phyloP scores from a whole-genome alignment of 176 grass and related monocot species.

The Phyllostachys edulis region DNA sequence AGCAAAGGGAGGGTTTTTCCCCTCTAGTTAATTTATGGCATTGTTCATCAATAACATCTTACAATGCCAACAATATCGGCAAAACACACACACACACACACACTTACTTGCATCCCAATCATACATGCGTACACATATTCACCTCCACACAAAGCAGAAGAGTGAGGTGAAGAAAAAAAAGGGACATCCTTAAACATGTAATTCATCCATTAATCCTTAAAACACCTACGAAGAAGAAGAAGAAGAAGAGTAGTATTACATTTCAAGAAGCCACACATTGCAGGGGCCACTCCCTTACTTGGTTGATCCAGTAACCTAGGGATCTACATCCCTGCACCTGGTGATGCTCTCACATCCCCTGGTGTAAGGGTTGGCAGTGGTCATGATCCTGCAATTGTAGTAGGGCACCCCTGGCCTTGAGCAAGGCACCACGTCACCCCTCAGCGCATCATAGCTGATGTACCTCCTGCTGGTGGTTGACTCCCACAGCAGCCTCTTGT shows the following conservation, averaged over 20 bases:
- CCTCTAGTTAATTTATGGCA: background rate
- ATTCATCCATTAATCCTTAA: constrained; percentile 21
- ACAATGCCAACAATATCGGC: background rate
- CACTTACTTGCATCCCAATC: background rate
- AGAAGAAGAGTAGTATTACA: background rate
- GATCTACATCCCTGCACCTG: constrained; percentile 61
- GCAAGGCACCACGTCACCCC: constrained; percentile 80
- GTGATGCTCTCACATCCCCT: constrained; percentile 89
- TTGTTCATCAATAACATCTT: constrained; percentile 3
- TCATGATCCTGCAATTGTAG: constrained; percentile 91
- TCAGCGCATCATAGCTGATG: constrained; percentile 90
- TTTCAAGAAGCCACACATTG: background rate
- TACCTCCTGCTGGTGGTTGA: constrained; percentile 47
- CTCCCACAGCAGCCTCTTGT: constrained; percentile 52
- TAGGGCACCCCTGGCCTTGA: constrained; percentile 76
- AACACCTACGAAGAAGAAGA: background rate
- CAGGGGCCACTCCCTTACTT: background rate
- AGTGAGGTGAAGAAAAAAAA: background rate
- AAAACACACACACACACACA: background rate
- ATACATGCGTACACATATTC: background rate
- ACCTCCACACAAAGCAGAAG: background rate
- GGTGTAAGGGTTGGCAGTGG: constrained; percentile 72
- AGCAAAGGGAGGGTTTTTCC: background rate
- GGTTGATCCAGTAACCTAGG: constrained; percentile 20
- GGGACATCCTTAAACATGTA: background rate